Base-by-base conservation (phyloP, 2,329 filamentous ascomycete genomes). In the Fusarium sp. region DNA sequence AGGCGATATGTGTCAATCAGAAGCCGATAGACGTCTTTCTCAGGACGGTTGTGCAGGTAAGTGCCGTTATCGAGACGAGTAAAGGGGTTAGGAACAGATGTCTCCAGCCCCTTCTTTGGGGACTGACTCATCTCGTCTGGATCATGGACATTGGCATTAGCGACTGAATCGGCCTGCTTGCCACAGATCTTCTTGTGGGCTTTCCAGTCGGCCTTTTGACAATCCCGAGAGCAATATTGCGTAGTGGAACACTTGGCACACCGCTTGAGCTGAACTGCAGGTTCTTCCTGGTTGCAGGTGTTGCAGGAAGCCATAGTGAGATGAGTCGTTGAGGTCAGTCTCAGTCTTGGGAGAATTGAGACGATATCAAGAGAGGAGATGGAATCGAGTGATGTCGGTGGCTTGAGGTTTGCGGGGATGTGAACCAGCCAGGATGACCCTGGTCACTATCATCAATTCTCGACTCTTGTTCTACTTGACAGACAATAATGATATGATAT, bases 161-260 rank as follows among this genome's bases (percentile, higher is more conserved):
- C 50, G 39, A n/a, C 22, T 16, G 45, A 33, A 13, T 57, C 41
- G n/a, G 47, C 48, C 67, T 76, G 67, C 67, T 76, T 79, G 50
- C 71, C 75, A 77, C 86, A 88, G 14, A 76, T 68, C 65, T 82
- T 83, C 73, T 86, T 86, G 77, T 89, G 87, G 6, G 22, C 31
- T 70, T 86, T 86, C 85, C 85, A 89, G 74, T 89, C 82, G 4
- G 78, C 75, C 69, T 85, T 86, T 75, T 89, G 85, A 79, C 87
- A 89, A 39, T 84, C 82, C 30, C 81, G 81, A 45, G 85, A 86
- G 81, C 87, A 90, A 78, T 89, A 89, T 31, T 72, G 78, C 1
- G 82, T 80, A 1, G 71, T 71, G n/a, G 79, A 80, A 82, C 87
- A 88, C 70, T 83, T 85, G n/a, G 83, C 82, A 75, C 86, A 88